These are phyloP conservation scores for Amphibolis antarctica DNA, from an alignment of 106 monocot genomes.

Conservation along the genomic window DNA sequence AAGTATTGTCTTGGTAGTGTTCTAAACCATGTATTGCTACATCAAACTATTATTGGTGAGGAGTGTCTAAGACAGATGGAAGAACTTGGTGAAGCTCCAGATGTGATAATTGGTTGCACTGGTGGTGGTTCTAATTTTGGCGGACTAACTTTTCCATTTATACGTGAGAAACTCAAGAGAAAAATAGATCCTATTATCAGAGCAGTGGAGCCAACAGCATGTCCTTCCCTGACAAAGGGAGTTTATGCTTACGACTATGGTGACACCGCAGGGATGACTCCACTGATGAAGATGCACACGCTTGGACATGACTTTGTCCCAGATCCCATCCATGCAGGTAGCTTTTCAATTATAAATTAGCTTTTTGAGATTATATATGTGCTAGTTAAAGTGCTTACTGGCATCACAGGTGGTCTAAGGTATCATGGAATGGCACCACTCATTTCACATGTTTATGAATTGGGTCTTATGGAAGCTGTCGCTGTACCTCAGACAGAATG, in stretches of 20 bases:
- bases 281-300: slow-evolving; percentile 91
- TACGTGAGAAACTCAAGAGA: slow-evolving; percentile 56
- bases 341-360: neutral
- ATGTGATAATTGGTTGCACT: slow-evolving; percentile 71
- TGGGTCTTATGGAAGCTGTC: slow-evolving; percentile 71
- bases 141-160: slow-evolving; percentile 62
- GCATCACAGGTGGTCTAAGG: slow-evolving; percentile 51
- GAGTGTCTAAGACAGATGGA: slow-evolving; percentile 73
- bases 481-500: slow-evolving; percentile 74
- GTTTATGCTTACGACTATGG: slow-evolving; percentile 78
- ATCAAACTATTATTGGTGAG: slow-evolving; percentile 80
- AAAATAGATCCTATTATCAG: slow-evolving; percentile 42
- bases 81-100: slow-evolving; percentile 46
- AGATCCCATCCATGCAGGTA: slow-evolving; percentile 82
- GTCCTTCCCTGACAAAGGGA: slow-evolving; percentile 75
- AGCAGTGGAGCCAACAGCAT: slow-evolving; percentile 75
- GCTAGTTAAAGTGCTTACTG: neutral
- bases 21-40: slow-evolving; percentile 72
- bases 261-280: slow-evolving; percentile 65
- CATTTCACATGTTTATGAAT: slow-evolving; percentile 70
- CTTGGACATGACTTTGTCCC: slow-evolving; percentile 82
- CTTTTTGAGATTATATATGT: neutral
- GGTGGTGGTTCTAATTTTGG: slow-evolving; percentile 89
- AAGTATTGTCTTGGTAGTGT: slow-evolving; percentile 87
- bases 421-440: slow-evolving; percentile 92